Evolutionary conservation across 1,284 basidiomycete species (phyloP).

Genomic region (Ustilago curta): DNA sequence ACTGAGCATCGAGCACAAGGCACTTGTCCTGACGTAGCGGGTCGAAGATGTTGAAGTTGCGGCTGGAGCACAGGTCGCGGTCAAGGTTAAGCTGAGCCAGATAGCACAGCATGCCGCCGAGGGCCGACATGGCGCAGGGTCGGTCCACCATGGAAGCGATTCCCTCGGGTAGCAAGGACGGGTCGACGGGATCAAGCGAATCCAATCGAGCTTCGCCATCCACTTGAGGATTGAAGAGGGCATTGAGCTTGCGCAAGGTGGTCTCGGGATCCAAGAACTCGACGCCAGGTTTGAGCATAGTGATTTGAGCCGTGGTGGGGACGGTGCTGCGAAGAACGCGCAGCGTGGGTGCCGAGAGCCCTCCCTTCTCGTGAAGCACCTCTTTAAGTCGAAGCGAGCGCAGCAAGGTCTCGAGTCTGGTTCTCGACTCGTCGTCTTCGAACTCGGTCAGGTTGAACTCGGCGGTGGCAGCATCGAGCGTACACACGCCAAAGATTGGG

Average conservation of each 20-base stretch:
- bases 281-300: slow-evolving; percentile 62
- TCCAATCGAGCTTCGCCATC: slow-evolving; percentile 43
- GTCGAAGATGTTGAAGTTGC: slow-evolving; percentile 66
- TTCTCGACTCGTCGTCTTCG: slow-evolving; percentile 90
- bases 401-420: slow-evolving; percentile 91
- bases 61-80: slow-evolving; percentile 63
- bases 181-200: slow-evolving; percentile 43
- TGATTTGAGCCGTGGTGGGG: slow-evolving; percentile 60
- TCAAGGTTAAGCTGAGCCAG: slow-evolving; percentile 66
- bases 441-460: slow-evolving; percentile 93
- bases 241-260: slow-evolving; percentile 54
- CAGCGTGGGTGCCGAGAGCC: slow-evolving; percentile 55
- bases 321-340: slow-evolving; percentile 61
- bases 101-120: slow-evolving; percentile 67
- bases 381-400: slow-evolving; percentile 94
- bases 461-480: slow-evolving; percentile 95
- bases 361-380: slow-evolving; percentile 87
- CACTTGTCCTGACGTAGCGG: slow-evolving; percentile 57
- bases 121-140: slow-evolving; percentile 57
- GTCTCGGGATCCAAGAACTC: slow-evolving; percentile 62
- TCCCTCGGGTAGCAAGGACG: slow-evolving; percentile 51
- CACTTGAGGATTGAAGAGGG: slow-evolving; percentile 55
- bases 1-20: slow-evolving; percentile 67
- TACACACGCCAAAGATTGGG: slow-evolving; percentile 84
- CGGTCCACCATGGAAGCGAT: slow-evolving; percentile 58